A percentile compares a stretch with the other conserved stretches of the same genome.
Evolutionary conservation across 495 filamentous ascomycete genomes (phyloP).

Genomic region (Daldinia loculata): DNA sequence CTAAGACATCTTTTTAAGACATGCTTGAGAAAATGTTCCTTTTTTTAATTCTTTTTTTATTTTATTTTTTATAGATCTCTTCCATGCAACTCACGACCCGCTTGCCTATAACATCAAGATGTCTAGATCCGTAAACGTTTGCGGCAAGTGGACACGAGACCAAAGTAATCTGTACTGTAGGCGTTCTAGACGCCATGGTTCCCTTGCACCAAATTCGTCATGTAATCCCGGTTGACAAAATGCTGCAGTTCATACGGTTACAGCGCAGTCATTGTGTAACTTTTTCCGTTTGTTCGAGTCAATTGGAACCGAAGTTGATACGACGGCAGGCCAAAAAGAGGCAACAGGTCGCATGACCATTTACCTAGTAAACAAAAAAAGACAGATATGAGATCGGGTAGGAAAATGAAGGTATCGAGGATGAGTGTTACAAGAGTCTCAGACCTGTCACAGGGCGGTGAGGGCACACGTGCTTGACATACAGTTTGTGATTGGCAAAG

Average conservation of each 20-base stretch:
- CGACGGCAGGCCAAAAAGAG: conserved; percentile 14
- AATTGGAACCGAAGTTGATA: conserved; percentile 17
- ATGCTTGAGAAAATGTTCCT: background rate
- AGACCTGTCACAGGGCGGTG: conserved; percentile 37
- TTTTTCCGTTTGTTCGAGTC: conserved; percentile 5
- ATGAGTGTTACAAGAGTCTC: conserved; percentile 6
- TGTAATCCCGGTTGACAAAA: conserved; percentile 18
- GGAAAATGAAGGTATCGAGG: conserved; percentile 24
- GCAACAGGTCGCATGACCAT: conserved; percentile 33
- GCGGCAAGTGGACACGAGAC: conserved; percentile 31
- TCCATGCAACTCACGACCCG: conserved; percentile 4
- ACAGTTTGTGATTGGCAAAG: conserved; percentile 27
- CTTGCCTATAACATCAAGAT: conserved; percentile 18
- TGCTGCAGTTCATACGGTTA: conserved; percentile 24
- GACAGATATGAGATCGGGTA: conserved; percentile 1
- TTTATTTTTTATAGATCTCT: background rate
- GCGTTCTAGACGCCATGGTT: conserved; percentile 15
- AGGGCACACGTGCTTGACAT: conserved; percentile 31
- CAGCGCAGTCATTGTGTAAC: conserved; percentile 13
- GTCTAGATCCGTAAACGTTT: conserved; percentile 3
- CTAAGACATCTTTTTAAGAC: background rate
- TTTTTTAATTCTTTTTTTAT: too few relatives aligned
- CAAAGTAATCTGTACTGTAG: background rate
- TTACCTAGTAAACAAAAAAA: conserved; percentile 18
- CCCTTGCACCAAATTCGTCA: conserved; percentile 5